A percentile compares a stretch with the other conserved stretches of the same genome.
phyloP scores from a whole-genome alignment of 805 yeast genomes.

The Candida loeiensis region DNA sequence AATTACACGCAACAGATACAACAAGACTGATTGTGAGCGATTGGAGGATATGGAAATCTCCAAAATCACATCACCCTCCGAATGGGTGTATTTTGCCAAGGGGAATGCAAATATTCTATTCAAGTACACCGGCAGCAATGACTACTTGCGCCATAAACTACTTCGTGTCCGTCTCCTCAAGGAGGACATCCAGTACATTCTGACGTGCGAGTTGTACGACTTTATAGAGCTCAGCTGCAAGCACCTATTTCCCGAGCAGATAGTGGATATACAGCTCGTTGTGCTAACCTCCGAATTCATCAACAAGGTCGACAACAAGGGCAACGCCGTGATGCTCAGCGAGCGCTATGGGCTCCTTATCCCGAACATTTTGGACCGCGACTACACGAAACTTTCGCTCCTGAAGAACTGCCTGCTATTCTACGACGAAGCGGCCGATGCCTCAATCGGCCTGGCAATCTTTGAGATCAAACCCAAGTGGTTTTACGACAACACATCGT shows the following conservation, averaged over 20 bases:
- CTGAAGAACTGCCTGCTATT: constrained; percentile 38
- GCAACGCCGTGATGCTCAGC: constrained; percentile 28
- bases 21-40: neutral
- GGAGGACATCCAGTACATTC: constrained; percentile 32
- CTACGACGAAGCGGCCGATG: constrained; percentile 11
- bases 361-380: constrained; percentile 38
- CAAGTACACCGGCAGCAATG: constrained; percentile 34
- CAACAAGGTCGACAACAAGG: constrained; percentile 23
- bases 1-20: neutral
- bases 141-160: constrained; percentile 32
- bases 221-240: constrained; percentile 36
- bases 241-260: constrained; percentile 26
- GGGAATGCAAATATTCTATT: constrained; percentile 52
- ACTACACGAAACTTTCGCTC: constrained; percentile 23
- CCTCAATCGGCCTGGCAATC: constrained; percentile 16
- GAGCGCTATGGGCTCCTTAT: constrained; percentile 44
- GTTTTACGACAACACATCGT: constrained; percentile 45
- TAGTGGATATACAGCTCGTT: constrained; percentile 31
- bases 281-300: constrained; percentile 30
- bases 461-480: constrained; percentile 63
- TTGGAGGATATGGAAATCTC: constrained; percentile 32
- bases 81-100: constrained; percentile 45
- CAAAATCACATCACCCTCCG: constrained; percentile 25
- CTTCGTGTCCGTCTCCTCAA: constrained; percentile 36
- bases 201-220: constrained; percentile 39